A percentile compares a stretch with the other conserved stretches of the same genome.
Conservation (phyloP, 805 yeast genomes). For the Ogataea parapolymorpha region DNA sequence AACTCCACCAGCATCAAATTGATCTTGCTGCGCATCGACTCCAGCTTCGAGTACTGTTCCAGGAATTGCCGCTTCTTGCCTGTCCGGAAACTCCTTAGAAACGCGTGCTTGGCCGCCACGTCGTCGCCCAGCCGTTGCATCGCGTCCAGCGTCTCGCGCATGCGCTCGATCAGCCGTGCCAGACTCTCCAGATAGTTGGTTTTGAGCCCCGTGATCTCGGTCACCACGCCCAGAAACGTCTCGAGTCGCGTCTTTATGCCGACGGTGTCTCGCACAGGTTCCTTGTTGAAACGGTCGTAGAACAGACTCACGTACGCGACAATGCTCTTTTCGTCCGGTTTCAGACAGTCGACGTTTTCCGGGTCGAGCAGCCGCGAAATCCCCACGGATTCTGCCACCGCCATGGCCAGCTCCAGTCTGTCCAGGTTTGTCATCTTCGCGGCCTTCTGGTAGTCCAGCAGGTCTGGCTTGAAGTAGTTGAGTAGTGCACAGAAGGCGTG, state of each 20-base stretch:
- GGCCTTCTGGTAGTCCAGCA: slow-evolving; percentile 34
- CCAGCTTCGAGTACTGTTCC: slow-evolving; percentile 15
- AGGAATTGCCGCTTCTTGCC: slow-evolving; percentile 13
- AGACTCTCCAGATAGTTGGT: slow-evolving; percentile 14
- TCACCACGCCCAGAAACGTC: slow-evolving; percentile 24
- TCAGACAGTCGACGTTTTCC: slow-evolving; percentile 46
- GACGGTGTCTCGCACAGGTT: slow-evolving; percentile 2
- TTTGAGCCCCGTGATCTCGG: slow-evolving; percentile 20
- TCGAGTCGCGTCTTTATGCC: slow-evolving; percentile 23
- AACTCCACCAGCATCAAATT: slow-evolving; percentile 18
- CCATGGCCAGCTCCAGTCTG: slow-evolving; percentile 37
- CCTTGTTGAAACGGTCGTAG: slow-evolving; percentile 42
- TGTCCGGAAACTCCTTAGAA: slow-evolving; percentile 8
- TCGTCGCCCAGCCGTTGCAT: neutral
- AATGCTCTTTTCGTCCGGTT: slow-evolving; percentile 60
- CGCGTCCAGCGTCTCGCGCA: slow-evolving; percentile 14
- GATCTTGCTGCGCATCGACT: slow-evolving; percentile 18
- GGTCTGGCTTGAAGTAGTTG: slow-evolving; percentile 39
- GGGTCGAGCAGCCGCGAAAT: slow-evolving; percentile 52
- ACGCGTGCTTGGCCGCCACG: slow-evolving; percentile 1
- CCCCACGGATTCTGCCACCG: slow-evolving; percentile 43
- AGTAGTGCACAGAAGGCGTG: slow-evolving; percentile 47
- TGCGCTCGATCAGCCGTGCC: slow-evolving; percentile 12
- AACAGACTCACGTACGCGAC: slow-evolving; percentile 58
- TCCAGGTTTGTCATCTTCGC: slow-evolving; percentile 28